Base-by-base conservation (phyloP, 2,329 filamentous ascomycete genomes). In the Cyphellophora europaea region DNA sequence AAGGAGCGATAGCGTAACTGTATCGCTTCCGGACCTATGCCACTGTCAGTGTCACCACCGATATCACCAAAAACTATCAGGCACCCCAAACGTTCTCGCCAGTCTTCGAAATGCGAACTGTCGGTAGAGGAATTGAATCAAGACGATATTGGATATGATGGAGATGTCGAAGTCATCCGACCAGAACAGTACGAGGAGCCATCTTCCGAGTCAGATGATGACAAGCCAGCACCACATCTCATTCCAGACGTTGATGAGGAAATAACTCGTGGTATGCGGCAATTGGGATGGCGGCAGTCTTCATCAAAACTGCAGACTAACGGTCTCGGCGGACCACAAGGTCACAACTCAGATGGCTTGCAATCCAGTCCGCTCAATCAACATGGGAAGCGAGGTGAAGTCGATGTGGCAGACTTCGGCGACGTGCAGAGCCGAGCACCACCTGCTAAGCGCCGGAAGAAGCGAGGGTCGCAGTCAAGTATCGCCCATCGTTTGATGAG, bases 151-250 rank as follows among this genome's bases (percentile, higher is more conserved):
- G 50, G 51, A 6, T 57, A 57, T 18, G 45, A 54, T 36, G 49
- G 43, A 5, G 44, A 53, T 33, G 41, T 50, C 10, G 49, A 57
- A 36, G 48, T 57, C 3, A 44, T 63, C 13, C 50, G 45, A 13
- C 62, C 62, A 11, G 63, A 63, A 35, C 41, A 49, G 29, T 53
- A 52, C 28, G 52, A 54, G 28, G 52, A 54, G 31, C 36, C 43
- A 10, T 49, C 51, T 10, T 47, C 47, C 4, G 49, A 50, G 11
- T 35, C 38, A 6, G 37, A 43, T 38, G 36, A 45, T 19, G 36
- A 40, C n/a, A 53, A 44, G 19, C 48, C 52, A 12, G 14, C 30
- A 10, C 15, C n/a, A 8, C 8, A 25, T 8, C n/a, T n/a, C 8
- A 25, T 25, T n/a, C 8, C 48, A 6, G 38, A 43, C 15, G 41